Evolutionary conservation across 148 eudicot species (phyloP), one percentile per base, ranked within the genome.

Genomic region (Amaranthus cruentus): DNA sequence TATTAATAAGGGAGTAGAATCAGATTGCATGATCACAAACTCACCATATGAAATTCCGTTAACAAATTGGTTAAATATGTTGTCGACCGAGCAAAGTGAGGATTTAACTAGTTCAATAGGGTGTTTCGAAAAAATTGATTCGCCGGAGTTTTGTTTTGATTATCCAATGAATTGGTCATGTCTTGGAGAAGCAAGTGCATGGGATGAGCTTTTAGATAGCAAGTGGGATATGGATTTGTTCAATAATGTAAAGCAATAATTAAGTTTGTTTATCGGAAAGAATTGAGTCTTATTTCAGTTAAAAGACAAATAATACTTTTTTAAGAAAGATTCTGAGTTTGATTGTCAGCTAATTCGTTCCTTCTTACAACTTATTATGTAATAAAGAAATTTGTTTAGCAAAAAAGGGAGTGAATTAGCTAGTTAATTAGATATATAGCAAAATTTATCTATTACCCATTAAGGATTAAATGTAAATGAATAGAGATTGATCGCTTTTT

Each of bases 1-100:
- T 10, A 43, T 38, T 57, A 9, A 64, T 18, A 14, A 18, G 9
- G 51, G 21, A 46, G 46, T 43, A 67, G 3, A 47, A 75, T 42
- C 65, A 14, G 58, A 57, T 9, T 66, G 12, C 21, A 66, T 13
- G 52, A 62, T 73, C 12, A 62, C 71, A 46, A 55, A 56, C 14
- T 88, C 87, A 38, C 91, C 85, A 6, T 82, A 83, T 49, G 85
- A 83, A 62, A 75, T 47, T 43, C 79, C 79, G 49, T 9, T 83
- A 70, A 76, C 79, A 6, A 83, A 84, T 14, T 85, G 85, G 91
- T 69, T 83, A 51, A 76, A 75, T 47, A n/a, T 50, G 51, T 49
- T 67, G 72, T 73, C 77, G 11, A 21, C 8, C 12, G 81, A 71
- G 62, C 13, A 52, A 69, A 73, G 56, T 58, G 75, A 66, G n/a